These are phyloP conservation scores for Teunomyces gatunensis DNA, from an alignment of 805 yeast genomes.

Conservation along the genomic window DNA sequence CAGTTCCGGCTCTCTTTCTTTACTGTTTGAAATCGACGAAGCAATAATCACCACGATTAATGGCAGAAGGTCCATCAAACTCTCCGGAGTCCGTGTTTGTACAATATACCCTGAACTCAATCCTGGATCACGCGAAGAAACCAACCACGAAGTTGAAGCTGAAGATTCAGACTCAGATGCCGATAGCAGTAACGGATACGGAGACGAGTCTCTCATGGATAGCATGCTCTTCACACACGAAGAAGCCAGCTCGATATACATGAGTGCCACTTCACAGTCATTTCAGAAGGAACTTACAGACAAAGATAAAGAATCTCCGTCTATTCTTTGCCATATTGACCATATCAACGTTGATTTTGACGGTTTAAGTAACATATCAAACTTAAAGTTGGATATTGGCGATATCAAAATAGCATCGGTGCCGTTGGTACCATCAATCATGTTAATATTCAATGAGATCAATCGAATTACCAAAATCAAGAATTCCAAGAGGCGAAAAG, in stretches of 20 bases:
- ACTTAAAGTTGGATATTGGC: slow-evolving; percentile 40
- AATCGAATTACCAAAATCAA: slow-evolving; percentile 34
- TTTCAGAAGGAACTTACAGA: slow-evolving; percentile 15
- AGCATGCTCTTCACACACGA: slow-evolving; percentile 67
- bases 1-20: slow-evolving; percentile 12
- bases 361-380: slow-evolving; percentile 37
- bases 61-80: slow-evolving; percentile 42
- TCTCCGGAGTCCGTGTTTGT: slow-evolving; percentile 39
- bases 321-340: slow-evolving; percentile 33
- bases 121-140: slow-evolving; percentile 22
- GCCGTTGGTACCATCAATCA: slow-evolving; percentile 41
- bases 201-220: slow-evolving; percentile 43
- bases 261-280: slow-evolving; percentile 73
- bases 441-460: slow-evolving; percentile 37
- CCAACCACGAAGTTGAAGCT: background rate
- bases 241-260: slow-evolving; percentile 69
- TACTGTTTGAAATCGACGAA: slow-evolving; percentile 30
- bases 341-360: slow-evolving; percentile 43
- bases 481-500: slow-evolving; percentile 26
- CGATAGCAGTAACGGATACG: slow-evolving; percentile 14
- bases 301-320: slow-evolving; percentile 7
- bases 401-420: slow-evolving; percentile 41
- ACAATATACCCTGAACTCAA: slow-evolving; percentile 41
- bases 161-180: slow-evolving; percentile 8
- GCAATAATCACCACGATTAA: slow-evolving; percentile 39